These are phyloP conservation scores for Sergeia podlipaevii DNA, from an alignment of 208 protist species.

Conservation along the genomic window DNA sequence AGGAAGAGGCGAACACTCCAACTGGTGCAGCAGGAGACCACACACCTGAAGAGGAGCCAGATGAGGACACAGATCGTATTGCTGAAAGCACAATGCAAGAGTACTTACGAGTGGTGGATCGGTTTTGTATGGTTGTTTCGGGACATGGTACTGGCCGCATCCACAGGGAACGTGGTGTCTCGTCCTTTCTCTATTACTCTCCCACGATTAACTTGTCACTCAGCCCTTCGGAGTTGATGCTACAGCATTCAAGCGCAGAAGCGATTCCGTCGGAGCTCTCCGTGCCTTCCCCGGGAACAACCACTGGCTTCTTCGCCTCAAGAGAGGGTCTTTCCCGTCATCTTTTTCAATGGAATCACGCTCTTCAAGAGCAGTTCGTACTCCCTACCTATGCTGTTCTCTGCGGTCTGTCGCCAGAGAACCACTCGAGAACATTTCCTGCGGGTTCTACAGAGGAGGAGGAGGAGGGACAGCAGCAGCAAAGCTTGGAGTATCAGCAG, in stretches of 20 bases:
- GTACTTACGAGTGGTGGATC: conserved; percentile 47
- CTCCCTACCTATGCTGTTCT: no score
- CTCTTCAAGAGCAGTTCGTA: neutral
- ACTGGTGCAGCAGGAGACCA: neutral
- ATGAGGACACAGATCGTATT: conserved; percentile 6
- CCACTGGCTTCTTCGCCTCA: no score
- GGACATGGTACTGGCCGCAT: conserved; percentile 2
- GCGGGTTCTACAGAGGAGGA: no score
- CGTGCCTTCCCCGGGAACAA: no score
- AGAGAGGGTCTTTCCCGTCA: neutral
- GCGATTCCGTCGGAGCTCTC: no score
- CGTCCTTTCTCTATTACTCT: conserved; percentile 66
- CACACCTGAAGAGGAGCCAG: neutral
- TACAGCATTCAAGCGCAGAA: no score
- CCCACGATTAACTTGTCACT: conserved; percentile 61
- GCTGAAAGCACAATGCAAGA: conserved; percentile 30
- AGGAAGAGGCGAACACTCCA: conserved; percentile 1
- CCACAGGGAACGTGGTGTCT: neutral
- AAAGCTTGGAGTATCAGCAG: no score
- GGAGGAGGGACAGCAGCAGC: no score
- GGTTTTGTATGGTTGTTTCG: conserved; percentile 42
- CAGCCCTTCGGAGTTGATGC: conserved; percentile 40
- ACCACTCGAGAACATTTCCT: no score
- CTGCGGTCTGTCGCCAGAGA: no score
- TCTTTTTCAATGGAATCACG: conserved; percentile 35